These are phyloP conservation scores for Pholiota molesta DNA, from an alignment of 768 basidiomycete species.

Conservation along the genomic window DNA sequence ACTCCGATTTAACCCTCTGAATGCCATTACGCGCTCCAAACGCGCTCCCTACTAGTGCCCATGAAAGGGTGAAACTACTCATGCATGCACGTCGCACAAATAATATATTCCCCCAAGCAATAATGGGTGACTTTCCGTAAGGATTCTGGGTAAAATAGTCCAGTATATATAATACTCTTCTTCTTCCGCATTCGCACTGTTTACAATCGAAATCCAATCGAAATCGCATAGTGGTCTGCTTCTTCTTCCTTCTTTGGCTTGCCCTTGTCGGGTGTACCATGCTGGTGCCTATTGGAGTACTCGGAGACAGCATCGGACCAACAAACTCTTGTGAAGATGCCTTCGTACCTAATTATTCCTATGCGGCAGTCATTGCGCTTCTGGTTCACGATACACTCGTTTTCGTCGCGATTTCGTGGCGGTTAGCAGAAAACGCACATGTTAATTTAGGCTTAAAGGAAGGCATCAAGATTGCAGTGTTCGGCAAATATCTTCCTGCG, in stretches of 20 bases:
- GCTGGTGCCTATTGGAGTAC: background rate
- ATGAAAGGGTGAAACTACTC: no score
- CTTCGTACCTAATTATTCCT: background rate
- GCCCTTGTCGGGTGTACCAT: slow-evolving; percentile 4
- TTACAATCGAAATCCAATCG: no score
- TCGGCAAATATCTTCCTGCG: slow-evolving; percentile 9
- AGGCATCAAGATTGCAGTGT: background rate
- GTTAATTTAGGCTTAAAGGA: background rate
- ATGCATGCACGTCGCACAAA: no score
- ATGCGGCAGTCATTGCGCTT: background rate
- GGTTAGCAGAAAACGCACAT: slow-evolving; percentile 2
- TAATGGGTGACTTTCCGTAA: no score
- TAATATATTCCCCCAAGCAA: no score
- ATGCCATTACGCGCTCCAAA: no score
- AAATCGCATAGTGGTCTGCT: background rate
- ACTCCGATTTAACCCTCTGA: no score
- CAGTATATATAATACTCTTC: no score
- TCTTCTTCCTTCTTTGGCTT: slow-evolving; percentile 12
- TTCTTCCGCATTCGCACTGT: slow-evolving; percentile 10
- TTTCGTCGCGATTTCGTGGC: slow-evolving; percentile 11
- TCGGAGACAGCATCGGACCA: slow-evolving; percentile 9
- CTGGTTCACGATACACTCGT: slow-evolving; percentile 13
- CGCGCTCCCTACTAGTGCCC: no score
- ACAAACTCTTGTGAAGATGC: slow-evolving; percentile 10
- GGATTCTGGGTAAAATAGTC: no score